Evolutionary conservation across 2,329 filamentous ascomycete species (phyloP).

Genomic region (Hymenoscyphus fraxineus): DNA sequence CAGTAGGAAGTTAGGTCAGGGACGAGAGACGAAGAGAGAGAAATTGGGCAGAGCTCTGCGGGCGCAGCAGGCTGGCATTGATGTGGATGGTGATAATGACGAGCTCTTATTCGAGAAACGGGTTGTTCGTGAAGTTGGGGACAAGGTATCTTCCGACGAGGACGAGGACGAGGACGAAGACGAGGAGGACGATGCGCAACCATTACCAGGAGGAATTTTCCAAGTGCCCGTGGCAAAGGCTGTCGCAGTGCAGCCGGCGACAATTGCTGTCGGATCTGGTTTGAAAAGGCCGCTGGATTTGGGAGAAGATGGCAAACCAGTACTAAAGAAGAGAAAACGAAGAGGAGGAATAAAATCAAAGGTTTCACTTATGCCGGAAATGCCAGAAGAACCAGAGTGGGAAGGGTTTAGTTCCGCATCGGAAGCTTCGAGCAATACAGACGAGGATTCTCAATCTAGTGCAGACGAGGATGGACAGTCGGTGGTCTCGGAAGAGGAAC

Average conservation of each 20-base stretch:
- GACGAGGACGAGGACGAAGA: conserved; percentile 32
- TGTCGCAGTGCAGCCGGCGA: conserved; percentile 9
- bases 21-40: conserved; percentile 67
- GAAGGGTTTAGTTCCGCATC: conserved; percentile 55
- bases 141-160: conserved; percentile 32
- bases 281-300: conserved; percentile 82
- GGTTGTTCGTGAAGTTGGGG: conserved; percentile 30
- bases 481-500: background rate
- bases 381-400: conserved; percentile 53
- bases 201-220: conserved; percentile 14
- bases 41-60: conserved; percentile 59
- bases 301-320: conserved; percentile 69
- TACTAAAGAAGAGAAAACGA: conserved; percentile 79
- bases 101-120: conserved; percentile 51
- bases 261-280: conserved; percentile 60
- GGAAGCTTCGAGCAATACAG: conserved; percentile 37
- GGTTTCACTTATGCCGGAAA: conserved; percentile 45
- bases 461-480: conserved; percentile 35
- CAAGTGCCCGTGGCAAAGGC: conserved; percentile 14
- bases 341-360: conserved; percentile 59
- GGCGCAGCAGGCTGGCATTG: conserved; percentile 61
- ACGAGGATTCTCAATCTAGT: conserved; percentile 32
- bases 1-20: conserved; percentile 70
- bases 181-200: conserved; percentile 26
- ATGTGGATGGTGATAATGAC: conserved; percentile 39